phyloP scores from a whole-genome alignment of 495 filamentous ascomycete species.

The Daldinia caldariorum region DNA sequence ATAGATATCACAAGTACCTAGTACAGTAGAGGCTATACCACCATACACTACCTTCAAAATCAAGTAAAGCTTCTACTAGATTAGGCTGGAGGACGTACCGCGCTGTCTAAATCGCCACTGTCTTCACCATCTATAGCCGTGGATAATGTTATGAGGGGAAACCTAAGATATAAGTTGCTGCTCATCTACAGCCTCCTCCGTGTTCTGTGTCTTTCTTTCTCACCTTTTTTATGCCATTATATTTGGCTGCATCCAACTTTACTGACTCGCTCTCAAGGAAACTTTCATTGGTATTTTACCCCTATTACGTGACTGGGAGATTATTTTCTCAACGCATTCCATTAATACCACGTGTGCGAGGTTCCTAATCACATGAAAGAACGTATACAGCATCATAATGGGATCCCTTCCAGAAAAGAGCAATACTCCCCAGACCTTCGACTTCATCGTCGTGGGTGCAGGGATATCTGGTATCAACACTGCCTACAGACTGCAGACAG shows the following conservation, averaged over 20 bases:
- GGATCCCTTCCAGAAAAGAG: conserved; percentile 9
- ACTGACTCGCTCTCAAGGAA: neutral
- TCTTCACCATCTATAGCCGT: neutral
- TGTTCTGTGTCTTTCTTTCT: too few species aligned
- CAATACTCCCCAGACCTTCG: conserved; percentile 45
- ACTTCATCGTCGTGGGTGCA: conserved; percentile 76
- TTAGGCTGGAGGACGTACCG: neutral
- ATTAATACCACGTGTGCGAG: neutral
- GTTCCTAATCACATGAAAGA: neutral
- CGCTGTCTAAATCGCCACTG: neutral
- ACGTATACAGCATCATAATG: neutral
- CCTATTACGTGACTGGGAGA: neutral
- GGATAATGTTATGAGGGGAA: neutral
- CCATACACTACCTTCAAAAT: neutral
- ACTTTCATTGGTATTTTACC: neutral
- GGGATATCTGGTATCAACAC: conserved; percentile 82
- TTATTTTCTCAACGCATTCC: neutral
- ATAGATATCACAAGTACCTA: neutral
- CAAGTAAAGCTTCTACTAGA: neutral
- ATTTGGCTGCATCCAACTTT: neutral
- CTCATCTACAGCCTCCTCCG: neutral
- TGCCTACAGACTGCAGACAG: conserved; percentile 72
- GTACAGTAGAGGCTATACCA: neutral
- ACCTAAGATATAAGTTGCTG: neutral
- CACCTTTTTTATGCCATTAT: neutral